These are phyloP conservation scores for Fusarium mundagurra DNA, from an alignment of 2,329 filamentous ascomycete species.

Conservation along the genomic window DNA sequence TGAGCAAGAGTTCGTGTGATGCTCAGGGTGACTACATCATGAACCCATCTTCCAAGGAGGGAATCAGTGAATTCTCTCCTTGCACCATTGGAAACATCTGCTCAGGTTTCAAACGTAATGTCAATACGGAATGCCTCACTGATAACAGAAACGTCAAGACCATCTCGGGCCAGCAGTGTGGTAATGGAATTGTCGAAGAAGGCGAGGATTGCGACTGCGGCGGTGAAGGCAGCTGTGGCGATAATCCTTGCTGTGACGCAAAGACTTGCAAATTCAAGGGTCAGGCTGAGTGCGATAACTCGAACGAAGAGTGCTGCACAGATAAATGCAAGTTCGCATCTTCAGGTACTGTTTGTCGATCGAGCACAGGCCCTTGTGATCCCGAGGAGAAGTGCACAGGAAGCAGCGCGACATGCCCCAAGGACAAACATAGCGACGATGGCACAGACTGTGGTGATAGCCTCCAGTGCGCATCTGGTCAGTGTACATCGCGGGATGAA, in stretches of 20 bases:
- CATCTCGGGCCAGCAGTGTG: slow-evolving; percentile 85
- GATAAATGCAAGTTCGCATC: slow-evolving; percentile 72
- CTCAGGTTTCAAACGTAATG: slow-evolving; percentile 80
- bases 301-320: slow-evolving; percentile 85
- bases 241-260: slow-evolving; percentile 85
- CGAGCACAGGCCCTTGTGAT: slow-evolving; percentile 84
- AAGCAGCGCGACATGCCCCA: slow-evolving; percentile 75
- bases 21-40: slow-evolving; percentile 88
- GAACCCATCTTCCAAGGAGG: slow-evolving; percentile 85
- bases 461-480: slow-evolving; percentile 86
- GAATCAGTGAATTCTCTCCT: slow-evolving; percentile 82
- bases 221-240: slow-evolving; percentile 74
- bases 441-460: slow-evolving; percentile 76
- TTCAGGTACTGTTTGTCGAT: slow-evolving; percentile 79
- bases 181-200: slow-evolving; percentile 94
- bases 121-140: slow-evolving; percentile 81
- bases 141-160: slow-evolving; percentile 86
- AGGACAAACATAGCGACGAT: slow-evolving; percentile 74
- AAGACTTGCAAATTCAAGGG: slow-evolving; percentile 85
- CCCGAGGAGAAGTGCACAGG: slow-evolving; percentile 86
- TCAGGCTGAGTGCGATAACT: slow-evolving; percentile 79
- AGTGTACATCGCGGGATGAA: slow-evolving; percentile 90
- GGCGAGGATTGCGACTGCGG: slow-evolving; percentile 98
- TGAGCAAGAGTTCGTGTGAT: slow-evolving; percentile 74
- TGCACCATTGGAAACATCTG: slow-evolving; percentile 96